A percentile compares a stretch with the other conserved stretches of the same genome.
Conservation (phyloP, 2,329 filamentous ascomycete genomes). For the Trichophyton mentagrophytes region DNA sequence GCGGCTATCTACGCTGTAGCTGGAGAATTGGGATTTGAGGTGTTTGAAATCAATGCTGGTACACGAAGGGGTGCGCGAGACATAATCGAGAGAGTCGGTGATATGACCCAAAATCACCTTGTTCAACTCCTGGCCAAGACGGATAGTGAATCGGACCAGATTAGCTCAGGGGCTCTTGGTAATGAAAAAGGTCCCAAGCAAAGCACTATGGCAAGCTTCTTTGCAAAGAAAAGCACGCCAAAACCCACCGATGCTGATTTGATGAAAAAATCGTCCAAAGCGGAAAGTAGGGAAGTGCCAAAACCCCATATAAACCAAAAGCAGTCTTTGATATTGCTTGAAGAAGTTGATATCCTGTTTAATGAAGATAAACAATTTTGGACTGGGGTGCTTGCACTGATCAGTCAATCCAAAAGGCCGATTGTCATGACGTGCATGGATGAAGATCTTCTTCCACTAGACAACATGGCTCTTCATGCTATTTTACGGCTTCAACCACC, state of each 20-base stretch:
- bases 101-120: slow-evolving; percentile 93
- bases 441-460: slow-evolving; percentile 64
- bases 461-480: slow-evolving; percentile 65
- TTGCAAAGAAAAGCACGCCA: slow-evolving; percentile 43
- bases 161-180: background rate
- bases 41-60: slow-evolving; percentile 87
- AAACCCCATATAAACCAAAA: slow-evolving; percentile 15
- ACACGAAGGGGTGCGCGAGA: slow-evolving; percentile 78
- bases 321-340: slow-evolving; percentile 84
- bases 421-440: slow-evolving; percentile 94
- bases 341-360: slow-evolving; percentile 87
- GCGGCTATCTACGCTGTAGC: slow-evolving; percentile 84
- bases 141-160: slow-evolving; percentile 25
- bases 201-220: slow-evolving; percentile 69
- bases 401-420: slow-evolving; percentile 73
- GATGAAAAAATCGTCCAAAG: background rate
- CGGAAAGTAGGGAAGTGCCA: slow-evolving; percentile 10
- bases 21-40: slow-evolving; percentile 79
- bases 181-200: slow-evolving; percentile 52
- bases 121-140: slow-evolving; percentile 45
- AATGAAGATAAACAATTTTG: slow-evolving; percentile 96
- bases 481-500: slow-evolving; percentile 65
- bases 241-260: slow-evolving; percentile 9
- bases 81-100: slow-evolving; percentile 78
- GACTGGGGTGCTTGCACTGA: slow-evolving; percentile 64